Evolutionary conservation across 768 basidiomycete genomes (phyloP), one percentile per base, ranked within the genome.

Genomic region (Russula compacta): DNA sequence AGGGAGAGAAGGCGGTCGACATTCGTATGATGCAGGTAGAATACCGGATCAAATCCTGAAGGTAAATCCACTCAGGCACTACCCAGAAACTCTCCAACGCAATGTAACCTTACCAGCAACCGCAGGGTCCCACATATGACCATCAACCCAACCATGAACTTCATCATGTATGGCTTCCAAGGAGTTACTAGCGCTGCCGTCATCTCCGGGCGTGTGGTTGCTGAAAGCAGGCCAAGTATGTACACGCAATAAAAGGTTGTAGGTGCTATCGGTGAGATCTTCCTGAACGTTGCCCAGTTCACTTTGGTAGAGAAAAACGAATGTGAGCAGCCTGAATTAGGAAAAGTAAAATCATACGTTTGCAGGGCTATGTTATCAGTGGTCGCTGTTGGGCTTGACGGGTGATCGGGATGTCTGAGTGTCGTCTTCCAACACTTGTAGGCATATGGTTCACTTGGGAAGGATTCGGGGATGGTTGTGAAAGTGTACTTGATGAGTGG

Each of bases 1-100:
- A 83, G 69, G 6, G 79, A 71, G 24, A 82, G 70, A 60, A 80
- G 32, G n/a, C 80, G 77, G 64, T 83, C 81, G 24, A 82, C 80
- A 50, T 82, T 79, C 62, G 67, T 61, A 65, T 83, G 81, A 64
- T 81, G 81, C 63, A 82, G 67, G 69, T 73, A 81, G 72, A 83
- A 81, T 63, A 81, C 76, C 0, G 80, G 80, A 65, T 82, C 81
- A 61, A 81, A 79, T 0, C 72, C 80, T 78, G 57, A 14, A 39
- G 29, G 76, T 72, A 35, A 71, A 38, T n/a, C 6, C 8, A 5
- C 51, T 54, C 29, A 54, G 14, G 3, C 21, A 44, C 19, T 21
- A 8, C 39, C 6, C 32, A 6, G 19, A 11, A 46, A 29, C 5
- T 7, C 6, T 3, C 35, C 3, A 12, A 14, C 17, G 68, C 59